A percentile compares a stretch with the other conserved stretches of the same genome.
These are phyloP conservation scores for Dictyostelium brefeldianum DNA, from an alignment of 78 protist genomes.

Conservation along the genomic window DNA sequence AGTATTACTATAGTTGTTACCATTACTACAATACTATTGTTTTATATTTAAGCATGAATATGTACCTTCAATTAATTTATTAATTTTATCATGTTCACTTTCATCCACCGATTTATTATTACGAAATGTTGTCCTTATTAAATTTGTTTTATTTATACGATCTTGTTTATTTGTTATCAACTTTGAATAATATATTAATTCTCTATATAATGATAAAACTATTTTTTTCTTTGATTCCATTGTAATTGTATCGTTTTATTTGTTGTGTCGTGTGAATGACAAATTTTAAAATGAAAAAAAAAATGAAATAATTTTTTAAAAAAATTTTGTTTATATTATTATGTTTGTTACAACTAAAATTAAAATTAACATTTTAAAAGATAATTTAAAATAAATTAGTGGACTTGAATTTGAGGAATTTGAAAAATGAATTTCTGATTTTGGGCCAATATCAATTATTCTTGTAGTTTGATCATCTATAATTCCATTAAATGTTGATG, in stretches of 20 bases:
- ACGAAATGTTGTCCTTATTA: neutral
- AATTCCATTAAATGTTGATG: neutral
- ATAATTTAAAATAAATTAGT: neutral
- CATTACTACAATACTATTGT: neutral
- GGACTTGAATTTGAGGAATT: neutral
- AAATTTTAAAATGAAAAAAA: neutral
- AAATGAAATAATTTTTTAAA: too few species aligned
- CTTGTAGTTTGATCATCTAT: neutral
- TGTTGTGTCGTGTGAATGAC: neutral
- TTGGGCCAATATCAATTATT: neutral
- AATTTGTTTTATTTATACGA: neutral
- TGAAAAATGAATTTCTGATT: neutral
- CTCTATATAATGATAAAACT: conserved; percentile 37
- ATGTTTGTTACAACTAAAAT: neutral
- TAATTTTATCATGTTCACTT: neutral
- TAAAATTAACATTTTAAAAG: too few species aligned
- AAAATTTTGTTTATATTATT: neutral
- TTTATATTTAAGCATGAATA: neutral
- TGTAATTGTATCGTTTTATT: neutral
- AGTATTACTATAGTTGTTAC: neutral
- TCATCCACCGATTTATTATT: conserved; percentile 8
- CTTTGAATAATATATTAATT: conserved; percentile 24
- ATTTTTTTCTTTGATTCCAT: conserved; percentile 3
- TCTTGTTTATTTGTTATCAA: conserved; percentile 4
- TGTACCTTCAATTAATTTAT: conserved; percentile 22